phyloP scores from a whole-genome alignment of 768 basidiomycete genomes.

The Podaxis mareebaensis region DNA sequence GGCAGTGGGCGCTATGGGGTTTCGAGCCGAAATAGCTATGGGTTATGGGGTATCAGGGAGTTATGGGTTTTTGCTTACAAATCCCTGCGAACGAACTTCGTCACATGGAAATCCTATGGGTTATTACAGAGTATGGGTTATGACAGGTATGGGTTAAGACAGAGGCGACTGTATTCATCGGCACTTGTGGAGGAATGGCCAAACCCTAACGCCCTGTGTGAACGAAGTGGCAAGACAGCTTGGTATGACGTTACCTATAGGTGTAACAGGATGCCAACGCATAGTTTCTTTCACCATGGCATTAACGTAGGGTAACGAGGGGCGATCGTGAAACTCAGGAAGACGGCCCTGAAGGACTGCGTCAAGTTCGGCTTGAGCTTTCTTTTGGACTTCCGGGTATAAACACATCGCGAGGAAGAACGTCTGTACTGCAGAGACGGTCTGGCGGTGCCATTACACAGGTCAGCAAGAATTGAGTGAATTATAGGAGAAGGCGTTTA shows the following conservation, averaged over 20 bases:
- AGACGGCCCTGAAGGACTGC: constrained; percentile 25
- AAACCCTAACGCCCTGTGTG: constrained; percentile 20
- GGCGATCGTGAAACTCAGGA: constrained; percentile 27
- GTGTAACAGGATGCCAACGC: constrained; percentile 24
- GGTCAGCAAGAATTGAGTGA: too few species aligned
- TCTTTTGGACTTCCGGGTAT: constrained; percentile 26
- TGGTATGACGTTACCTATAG: constrained; percentile 20
- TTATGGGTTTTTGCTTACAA: too few species aligned
- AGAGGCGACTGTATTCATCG: constrained; percentile 20
- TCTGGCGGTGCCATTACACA: constrained; percentile 21
- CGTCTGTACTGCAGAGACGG: constrained; percentile 31
- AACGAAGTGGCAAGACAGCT: constrained; percentile 21
- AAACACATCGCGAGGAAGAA: constrained; percentile 35
- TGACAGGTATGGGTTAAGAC: too few species aligned
- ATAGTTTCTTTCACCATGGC: constrained; percentile 25
- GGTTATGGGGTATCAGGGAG: too few species aligned
- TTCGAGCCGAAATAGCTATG: too few species aligned
- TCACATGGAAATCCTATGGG: too few species aligned
- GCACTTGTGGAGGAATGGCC: constrained; percentile 18
- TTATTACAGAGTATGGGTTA: too few species aligned
- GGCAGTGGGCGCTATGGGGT: too few species aligned
- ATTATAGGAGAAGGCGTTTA: too few species aligned
- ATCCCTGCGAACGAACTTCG: too few species aligned
- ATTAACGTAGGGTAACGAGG: constrained; percentile 28
- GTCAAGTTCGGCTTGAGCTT: constrained; percentile 33